These are phyloP conservation scores for Phyllachora maydis DNA, from an alignment of 2,329 filamentous ascomycete species.

Conservation along the genomic window DNA sequence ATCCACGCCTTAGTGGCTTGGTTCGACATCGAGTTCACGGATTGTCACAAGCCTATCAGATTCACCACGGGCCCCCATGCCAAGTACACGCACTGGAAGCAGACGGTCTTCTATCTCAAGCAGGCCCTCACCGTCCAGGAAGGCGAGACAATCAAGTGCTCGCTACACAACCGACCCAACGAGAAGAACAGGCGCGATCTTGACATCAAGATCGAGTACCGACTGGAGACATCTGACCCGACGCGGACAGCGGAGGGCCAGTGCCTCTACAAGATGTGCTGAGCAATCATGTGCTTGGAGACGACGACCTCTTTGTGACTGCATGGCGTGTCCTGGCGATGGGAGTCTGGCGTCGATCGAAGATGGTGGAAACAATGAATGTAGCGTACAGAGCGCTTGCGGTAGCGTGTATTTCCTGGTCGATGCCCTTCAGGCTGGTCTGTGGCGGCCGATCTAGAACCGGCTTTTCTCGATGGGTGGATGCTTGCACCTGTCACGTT, in stretches of 20 bases:
- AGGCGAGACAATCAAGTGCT: conserved; percentile 58
- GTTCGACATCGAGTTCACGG: conserved; percentile 98
- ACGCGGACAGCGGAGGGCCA: conserved; percentile 47
- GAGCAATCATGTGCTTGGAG: no score
- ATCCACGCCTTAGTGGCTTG: conserved; percentile 91
- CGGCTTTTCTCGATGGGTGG: no score
- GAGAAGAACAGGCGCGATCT: conserved; percentile 87
- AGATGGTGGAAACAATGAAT: no score
- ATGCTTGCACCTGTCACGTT: no score
- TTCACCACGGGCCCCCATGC: conserved; percentile 96
- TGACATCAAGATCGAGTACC: conserved; percentile 75
- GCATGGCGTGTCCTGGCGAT: no score
- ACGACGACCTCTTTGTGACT: no score
- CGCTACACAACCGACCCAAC: conserved; percentile 70
- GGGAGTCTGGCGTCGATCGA: no score
- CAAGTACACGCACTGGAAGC: conserved; percentile 99
- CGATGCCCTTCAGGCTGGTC: no score
- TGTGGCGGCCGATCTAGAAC: no score
- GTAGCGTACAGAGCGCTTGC: no score
- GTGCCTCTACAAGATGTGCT: conserved; percentile 68
- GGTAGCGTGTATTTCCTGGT: no score
- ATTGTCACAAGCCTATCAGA: conserved; percentile 92
- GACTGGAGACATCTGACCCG: conserved; percentile 54
- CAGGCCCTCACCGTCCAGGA: conserved; percentile 84
- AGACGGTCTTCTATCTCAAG: conserved; percentile 94